Evolutionary conservation across 768 basidiomycete species (phyloP).

Genomic region (Hypholoma fasciculare): DNA sequence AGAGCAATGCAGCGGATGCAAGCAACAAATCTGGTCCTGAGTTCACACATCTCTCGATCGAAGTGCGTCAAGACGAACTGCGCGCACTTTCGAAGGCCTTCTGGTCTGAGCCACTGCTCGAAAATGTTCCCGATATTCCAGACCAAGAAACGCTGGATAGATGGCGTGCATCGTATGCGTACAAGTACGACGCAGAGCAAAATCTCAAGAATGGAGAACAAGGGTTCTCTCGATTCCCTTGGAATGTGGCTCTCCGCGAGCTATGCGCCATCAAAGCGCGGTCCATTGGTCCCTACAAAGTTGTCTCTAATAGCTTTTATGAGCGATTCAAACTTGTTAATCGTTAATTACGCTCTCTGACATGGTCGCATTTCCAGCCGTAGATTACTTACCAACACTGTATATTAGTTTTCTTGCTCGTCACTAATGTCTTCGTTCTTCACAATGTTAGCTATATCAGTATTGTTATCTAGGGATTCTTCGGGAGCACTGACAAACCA

Average conservation of each 20-base stretch:
- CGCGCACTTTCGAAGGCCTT: conserved; percentile 46
- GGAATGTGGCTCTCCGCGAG: conserved; percentile 52
- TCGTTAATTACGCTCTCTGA: too few relatives aligned
- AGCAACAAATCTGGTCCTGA: too few relatives aligned
- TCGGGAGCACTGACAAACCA: too few relatives aligned
- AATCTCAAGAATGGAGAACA: neutral
- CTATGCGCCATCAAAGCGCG: conserved; percentile 55
- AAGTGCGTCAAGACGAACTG: conserved; percentile 50
- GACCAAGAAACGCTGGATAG: conserved; percentile 27
- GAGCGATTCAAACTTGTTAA: conserved; percentile 16
- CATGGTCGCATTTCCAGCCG: too few relatives aligned
- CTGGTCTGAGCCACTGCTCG: conserved; percentile 22
- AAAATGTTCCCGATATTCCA: conserved; percentile 26
- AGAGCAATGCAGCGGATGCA: neutral
- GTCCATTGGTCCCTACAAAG: conserved; percentile 14
- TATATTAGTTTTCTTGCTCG: too few relatives aligned
- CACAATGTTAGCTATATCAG: too few relatives aligned
- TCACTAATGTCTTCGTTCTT: too few relatives aligned
- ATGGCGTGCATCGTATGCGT: conserved; percentile 58
- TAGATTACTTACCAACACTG: too few relatives aligned
- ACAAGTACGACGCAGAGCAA: conserved; percentile 34
- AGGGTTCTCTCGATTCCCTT: conserved; percentile 39
- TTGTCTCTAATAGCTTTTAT: conserved; percentile 17
- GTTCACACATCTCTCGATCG: conserved; percentile 40
- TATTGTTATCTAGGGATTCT: too few relatives aligned